phyloP scores from a whole-genome alignment of 2,329 filamentous ascomycete species.

The Metarhizium anisopliae region DNA sequence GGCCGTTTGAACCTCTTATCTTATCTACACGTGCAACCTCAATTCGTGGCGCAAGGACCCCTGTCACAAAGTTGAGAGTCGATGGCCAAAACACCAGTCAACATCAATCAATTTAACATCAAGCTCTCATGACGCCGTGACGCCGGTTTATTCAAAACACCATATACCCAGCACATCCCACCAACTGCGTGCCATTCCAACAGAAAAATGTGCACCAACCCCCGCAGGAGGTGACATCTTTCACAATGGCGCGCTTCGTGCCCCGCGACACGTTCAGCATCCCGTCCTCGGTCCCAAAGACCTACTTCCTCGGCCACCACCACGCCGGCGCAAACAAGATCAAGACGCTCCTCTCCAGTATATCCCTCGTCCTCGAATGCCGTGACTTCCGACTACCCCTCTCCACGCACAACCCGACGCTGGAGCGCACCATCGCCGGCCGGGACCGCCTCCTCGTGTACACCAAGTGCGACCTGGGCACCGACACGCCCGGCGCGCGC shows the following conservation, averaged over 20 bases:
- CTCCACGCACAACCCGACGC: conserved; percentile 80
- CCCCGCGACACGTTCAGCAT: conserved; percentile 67
- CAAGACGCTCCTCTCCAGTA: conserved; percentile 67
- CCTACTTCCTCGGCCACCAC: conserved; percentile 95
- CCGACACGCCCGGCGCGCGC: conserved; percentile 20
- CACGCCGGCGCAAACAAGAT: conserved; percentile 72
- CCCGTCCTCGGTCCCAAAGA: conserved; percentile 67
- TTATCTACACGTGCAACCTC: conserved; percentile 6
- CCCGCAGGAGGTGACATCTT: neutral
- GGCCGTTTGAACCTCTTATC: neutral
- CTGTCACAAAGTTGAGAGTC: neutral
- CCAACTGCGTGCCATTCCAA: neutral
- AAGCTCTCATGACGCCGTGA: neutral
- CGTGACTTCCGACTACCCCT: conserved; percentile 87
- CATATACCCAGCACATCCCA: neutral
- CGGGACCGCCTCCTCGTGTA: conserved; percentile 76
- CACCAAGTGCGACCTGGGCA: conserved; percentile 75
- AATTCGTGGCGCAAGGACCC: neutral
- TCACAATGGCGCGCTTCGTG: conserved; percentile 44
- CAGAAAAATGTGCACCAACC: neutral
- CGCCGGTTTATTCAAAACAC: neutral
- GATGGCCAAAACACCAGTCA: neutral
- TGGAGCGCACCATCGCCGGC: conserved; percentile 68
- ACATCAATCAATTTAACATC: neutral
- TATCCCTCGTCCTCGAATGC: conserved; percentile 88